phyloP scores from a whole-genome alignment of 2,329 filamentous ascomycete genomes.

The Fusarium metavorans region DNA sequence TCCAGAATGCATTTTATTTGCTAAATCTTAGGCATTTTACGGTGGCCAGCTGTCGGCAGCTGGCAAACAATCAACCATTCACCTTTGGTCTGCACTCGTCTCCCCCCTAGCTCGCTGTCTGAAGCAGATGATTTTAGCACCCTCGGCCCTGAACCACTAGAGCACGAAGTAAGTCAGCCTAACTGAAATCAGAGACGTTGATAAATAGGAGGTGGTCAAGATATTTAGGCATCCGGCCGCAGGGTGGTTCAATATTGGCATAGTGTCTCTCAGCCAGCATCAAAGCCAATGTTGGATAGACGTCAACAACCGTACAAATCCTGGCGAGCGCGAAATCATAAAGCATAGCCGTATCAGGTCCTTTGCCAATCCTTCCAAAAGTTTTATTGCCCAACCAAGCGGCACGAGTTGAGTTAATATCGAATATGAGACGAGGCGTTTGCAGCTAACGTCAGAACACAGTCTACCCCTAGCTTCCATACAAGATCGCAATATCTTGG shows the following conservation, averaged over 20 bases:
- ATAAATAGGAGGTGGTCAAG: background rate
- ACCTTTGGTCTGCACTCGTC: background rate
- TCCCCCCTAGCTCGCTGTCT: background rate
- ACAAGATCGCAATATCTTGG: background rate
- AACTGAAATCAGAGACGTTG: background rate
- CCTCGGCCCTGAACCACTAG: too few species aligned
- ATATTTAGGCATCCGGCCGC: background rate
- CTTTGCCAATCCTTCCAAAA: background rate
- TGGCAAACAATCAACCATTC: background rate
- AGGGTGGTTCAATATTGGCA: background rate
- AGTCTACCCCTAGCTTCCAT: background rate
- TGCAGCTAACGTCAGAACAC: background rate
- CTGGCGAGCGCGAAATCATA: background rate
- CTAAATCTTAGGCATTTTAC: background rate
- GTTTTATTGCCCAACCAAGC: background rate
- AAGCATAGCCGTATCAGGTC: background rate
- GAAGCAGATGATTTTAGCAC: background rate
- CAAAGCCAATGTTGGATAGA: background rate
- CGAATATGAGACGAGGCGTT: background rate
- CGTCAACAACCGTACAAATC: background rate
- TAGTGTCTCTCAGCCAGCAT: background rate
- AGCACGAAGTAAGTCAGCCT: background rate
- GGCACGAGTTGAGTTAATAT: background rate
- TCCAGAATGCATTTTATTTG: background rate
- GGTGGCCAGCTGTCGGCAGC: background rate